phyloP scores from a whole-genome alignment of 192 early-diverging fungal genomes.

The Podila verticillata region DNA sequence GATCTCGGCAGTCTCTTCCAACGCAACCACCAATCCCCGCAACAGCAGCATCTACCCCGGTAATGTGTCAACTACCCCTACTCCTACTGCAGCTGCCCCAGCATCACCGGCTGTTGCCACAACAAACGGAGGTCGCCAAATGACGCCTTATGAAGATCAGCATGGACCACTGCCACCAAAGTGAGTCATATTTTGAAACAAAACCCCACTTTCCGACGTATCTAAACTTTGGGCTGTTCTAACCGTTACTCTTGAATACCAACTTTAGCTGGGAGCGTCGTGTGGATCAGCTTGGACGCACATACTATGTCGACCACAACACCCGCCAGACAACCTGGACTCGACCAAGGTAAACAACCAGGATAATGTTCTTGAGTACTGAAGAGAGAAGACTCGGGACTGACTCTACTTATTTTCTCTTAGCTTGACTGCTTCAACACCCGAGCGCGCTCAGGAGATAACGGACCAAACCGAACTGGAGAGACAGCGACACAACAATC shows the following conservation, averaged over 20 bases:
- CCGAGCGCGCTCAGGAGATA: constrained; percentile 54
- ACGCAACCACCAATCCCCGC: constrained; percentile 12
- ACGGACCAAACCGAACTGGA: constrained; percentile 73
- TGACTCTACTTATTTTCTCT: neutral
- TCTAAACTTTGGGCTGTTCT: no score
- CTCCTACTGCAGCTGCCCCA: constrained; percentile 11
- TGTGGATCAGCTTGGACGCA: constrained; percentile 89
- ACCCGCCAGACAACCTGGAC: constrained; percentile 93
- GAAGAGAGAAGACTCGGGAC: neutral
- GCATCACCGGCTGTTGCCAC: constrained; percentile 22
- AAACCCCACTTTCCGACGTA: no score
- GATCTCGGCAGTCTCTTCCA: constrained; percentile 17
- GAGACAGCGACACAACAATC: constrained; percentile 80
- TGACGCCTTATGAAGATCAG: constrained; percentile 63
- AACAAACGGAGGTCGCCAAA: constrained; percentile 24
- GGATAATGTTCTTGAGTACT: neutral
- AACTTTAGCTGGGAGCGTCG: constrained; percentile 90
- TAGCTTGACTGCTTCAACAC: constrained; percentile 33
- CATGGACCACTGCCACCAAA: constrained; percentile 59
- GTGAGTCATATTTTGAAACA: constrained; percentile 1
- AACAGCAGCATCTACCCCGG: constrained; percentile 2
- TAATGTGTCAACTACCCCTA: constrained; percentile 7
- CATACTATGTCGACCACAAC: constrained; percentile 98
- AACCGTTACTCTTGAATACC: no score
- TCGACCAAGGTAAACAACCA: constrained; percentile 46